These are phyloP conservation scores for Talaromyces albobiverticillius DNA, from an alignment of 2,329 filamentous ascomycete genomes.

Conservation along the genomic window DNA sequence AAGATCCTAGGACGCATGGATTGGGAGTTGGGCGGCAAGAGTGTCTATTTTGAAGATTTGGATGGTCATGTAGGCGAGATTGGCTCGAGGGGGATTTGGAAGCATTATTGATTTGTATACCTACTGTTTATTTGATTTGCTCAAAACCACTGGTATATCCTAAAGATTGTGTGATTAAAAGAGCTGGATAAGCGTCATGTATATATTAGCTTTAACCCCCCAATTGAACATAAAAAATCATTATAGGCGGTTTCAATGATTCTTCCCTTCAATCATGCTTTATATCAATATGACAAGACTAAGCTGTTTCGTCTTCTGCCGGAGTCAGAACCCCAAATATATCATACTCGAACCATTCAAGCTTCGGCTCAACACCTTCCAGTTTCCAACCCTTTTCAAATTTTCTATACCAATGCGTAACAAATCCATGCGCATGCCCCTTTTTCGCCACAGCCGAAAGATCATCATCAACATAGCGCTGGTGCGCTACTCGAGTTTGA, in stretches of 20 bases:
- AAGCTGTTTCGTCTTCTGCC: neutral
- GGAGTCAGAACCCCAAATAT: neutral
- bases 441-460: neutral
- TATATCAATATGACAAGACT: too few relatives aligned
- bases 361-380: slow-evolving; percentile 1
- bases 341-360: neutral
- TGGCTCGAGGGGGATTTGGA: slow-evolving; percentile 28
- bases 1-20: slow-evolving; percentile 23
- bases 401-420: neutral
- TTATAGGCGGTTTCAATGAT: too few relatives aligned
- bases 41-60: slow-evolving; percentile 30
- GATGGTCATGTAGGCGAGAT: slow-evolving; percentile 31
- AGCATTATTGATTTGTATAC: slow-evolving; percentile 19
- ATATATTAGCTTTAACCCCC: too few relatives aligned
- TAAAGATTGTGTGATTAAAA: too few relatives aligned
- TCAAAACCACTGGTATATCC: too few relatives aligned
- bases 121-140: too few relatives aligned
- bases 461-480: neutral
- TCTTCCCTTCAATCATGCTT: too few relatives aligned
- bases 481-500: slow-evolving; percentile 1
- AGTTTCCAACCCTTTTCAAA: slow-evolving; percentile 3
- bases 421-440: slow-evolving; percentile 1
- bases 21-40: slow-evolving; percentile 27
- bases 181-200: too few relatives aligned
- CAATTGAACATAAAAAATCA: too few relatives aligned